Base-by-base conservation (phyloP, 2,329 filamentous ascomycete genomes). In the Harringtonia lauricola region DNA sequence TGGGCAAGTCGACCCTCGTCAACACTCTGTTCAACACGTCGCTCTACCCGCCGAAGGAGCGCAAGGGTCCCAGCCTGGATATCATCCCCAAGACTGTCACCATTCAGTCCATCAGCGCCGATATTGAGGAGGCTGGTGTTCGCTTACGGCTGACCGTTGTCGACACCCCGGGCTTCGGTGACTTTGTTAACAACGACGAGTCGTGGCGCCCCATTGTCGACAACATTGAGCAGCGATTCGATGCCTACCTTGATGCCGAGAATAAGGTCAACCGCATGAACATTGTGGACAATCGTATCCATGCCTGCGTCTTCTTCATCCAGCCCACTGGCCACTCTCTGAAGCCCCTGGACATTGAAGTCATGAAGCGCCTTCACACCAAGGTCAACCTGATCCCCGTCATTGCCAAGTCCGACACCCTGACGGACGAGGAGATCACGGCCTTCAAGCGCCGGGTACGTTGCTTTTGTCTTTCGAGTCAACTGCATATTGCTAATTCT, bases 181-280 rank as follows among this genome's bases (percentile, higher is more conserved):
- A 98, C 69, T 98, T 96, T 61, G 92, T 98, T 61, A 98, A 98
- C 83, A 98, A 98, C 63, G 92, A 96, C 59, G 92, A 96, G 68
- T 98, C 92, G 24, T 98, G 92, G 92, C 81, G 92, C 60, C 92
- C 92, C 45, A 98, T 98, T 67, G 83, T 95, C 57, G 92, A 98
- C 74, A 96, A 96, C 75, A 96, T 98, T 59, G 92, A 98, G 75
- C 88, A 95, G 76, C 86, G 92, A 55, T 98, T 92, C 61, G 92
- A 98, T 67, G 89, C 92, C 43, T 98, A 96, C 67, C 76, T 98
- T 47, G 92, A 98, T 67, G 90, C 92, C 37, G 92, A 98, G 78
- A 98, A 98, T 81, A 98, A 96, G 79, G 88, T 98, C 64, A 98
- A 98, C 76, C 87, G 92, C 59, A 95, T 95, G 82, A 98, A 98